Evolutionary conservation across 805 yeast species (phyloP).

Genomic region (Scheffersomyces lignosus): DNA sequence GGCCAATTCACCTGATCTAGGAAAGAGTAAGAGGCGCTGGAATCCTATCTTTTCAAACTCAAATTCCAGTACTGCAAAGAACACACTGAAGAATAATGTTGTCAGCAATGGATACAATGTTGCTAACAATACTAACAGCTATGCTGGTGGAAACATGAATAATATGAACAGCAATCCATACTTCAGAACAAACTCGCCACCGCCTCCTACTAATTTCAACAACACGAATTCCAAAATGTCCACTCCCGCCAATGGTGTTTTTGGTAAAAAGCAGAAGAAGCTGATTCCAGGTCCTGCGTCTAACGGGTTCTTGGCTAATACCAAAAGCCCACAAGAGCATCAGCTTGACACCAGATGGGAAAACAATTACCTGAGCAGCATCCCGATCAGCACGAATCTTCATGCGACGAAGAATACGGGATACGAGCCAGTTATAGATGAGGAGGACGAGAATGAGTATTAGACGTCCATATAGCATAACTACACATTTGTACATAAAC

Average conservation of each 20-base stretch:
- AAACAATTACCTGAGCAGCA: not conserved
- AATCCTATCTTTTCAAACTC: slow-evolving; percentile 5
- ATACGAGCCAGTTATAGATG: slow-evolving; percentile 16
- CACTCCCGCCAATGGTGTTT: slow-evolving; percentile 9
- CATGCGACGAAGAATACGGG: slow-evolving; percentile 2
- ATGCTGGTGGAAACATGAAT: not conserved
- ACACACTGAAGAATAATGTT: too few relatives aligned
- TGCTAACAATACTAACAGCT: not conserved
- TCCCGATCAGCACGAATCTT: too few relatives aligned
- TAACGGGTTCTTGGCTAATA: too few relatives aligned
- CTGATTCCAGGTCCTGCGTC: too few relatives aligned
- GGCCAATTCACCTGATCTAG: slow-evolving; percentile 11
- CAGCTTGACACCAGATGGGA: not conserved
- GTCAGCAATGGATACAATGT: too few relatives aligned
- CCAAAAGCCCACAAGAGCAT: too few relatives aligned
- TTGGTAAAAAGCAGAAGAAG: too few relatives aligned
- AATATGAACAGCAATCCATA: slow-evolving; percentile 4
- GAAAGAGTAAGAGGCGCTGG: slow-evolving; percentile 8
- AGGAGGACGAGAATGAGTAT: slow-evolving; percentile 14
- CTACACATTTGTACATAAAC: too few relatives aligned
- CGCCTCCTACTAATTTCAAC: slow-evolving; percentile 19
- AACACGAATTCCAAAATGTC: slow-evolving; percentile 12
- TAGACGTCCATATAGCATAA: too few relatives aligned
- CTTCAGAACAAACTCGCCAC: slow-evolving; percentile 26
- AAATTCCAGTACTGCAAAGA: too few relatives aligned